Conservation (phyloP, 495 filamentous ascomycete species). For the Hypoxylon subgilvum region DNA sequence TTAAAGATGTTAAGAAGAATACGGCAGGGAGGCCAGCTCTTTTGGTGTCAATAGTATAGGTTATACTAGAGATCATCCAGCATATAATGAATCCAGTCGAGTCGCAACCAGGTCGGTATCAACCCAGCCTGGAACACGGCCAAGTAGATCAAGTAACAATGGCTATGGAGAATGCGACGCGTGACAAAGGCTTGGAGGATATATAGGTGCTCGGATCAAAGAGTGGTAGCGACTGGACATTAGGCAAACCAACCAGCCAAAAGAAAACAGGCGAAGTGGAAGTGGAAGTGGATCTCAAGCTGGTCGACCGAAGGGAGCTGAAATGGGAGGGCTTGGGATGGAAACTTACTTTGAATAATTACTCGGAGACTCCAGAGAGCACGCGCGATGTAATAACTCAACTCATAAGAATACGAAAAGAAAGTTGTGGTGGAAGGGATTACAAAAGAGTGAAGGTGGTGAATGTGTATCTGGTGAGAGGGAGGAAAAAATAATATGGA, state of each 20-base stretch:
- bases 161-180: constrained; percentile 22
- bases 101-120: neutral
- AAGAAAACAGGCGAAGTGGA: no score
- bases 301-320: constrained; percentile 23
- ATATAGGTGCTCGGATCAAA: constrained; percentile 8
- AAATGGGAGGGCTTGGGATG: constrained; percentile 35
- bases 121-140: neutral
- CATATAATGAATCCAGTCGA: constrained; percentile 4
- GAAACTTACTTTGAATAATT: constrained; percentile 31
- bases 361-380: neutral
- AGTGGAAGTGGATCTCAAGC: constrained; percentile 31
- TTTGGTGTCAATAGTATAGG: constrained; percentile 7
- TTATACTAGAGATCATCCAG: constrained; percentile 9
- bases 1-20: neutral
- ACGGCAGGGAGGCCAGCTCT: neutral
- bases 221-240: constrained; percentile 10
- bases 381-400: no score
- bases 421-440: constrained; percentile 7
- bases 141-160: neutral
- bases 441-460: constrained; percentile 12
- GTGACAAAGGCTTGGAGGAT: constrained; percentile 19
- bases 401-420: no score
- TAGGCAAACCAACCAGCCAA: constrained; percentile 19
- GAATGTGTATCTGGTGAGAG: constrained; percentile 17
- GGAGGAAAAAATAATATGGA: constrained; percentile 34